phyloP scores from a whole-genome alignment of 2,329 filamentous ascomycete species.

The Didymella arachidicola region DNA sequence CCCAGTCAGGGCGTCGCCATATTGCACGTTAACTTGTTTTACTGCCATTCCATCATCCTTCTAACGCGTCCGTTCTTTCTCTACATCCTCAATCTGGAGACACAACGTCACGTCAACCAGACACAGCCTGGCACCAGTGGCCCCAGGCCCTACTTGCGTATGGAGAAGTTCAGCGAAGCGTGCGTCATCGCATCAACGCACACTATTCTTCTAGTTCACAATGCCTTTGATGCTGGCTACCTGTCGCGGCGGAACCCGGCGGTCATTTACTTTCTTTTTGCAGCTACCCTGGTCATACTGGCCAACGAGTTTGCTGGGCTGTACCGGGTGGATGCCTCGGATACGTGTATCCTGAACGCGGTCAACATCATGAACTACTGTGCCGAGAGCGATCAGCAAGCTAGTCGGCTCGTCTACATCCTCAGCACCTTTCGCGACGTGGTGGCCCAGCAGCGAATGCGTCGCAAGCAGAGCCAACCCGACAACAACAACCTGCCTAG shows the following conservation, averaged over 20 bases:
- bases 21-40: slow-evolving; percentile 68
- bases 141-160: slow-evolving; percentile 44
- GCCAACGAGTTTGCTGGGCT: slow-evolving; percentile 52
- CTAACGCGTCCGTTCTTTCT: slow-evolving; percentile 71
- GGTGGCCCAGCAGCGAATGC: slow-evolving; percentile 42
- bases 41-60: slow-evolving; percentile 69
- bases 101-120: slow-evolving; percentile 47
- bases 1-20: slow-evolving; percentile 65
- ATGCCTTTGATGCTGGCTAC: slow-evolving; percentile 53
- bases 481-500: slow-evolving; percentile 40
- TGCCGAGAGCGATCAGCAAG: slow-evolving; percentile 52
- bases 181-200: slow-evolving; percentile 54
- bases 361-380: slow-evolving; percentile 53
- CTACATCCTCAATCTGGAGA: slow-evolving; percentile 60
- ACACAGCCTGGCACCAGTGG: slow-evolving; percentile 30
- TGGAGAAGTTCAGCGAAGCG: slow-evolving; percentile 60
- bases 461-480: slow-evolving; percentile 36
- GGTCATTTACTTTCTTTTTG: slow-evolving; percentile 54
- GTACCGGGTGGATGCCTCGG: slow-evolving; percentile 44
- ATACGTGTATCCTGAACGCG: slow-evolving; percentile 49
- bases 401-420: slow-evolving; percentile 50
- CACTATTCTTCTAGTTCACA: slow-evolving; percentile 51
- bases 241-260: slow-evolving; percentile 51
- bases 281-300: slow-evolving; percentile 51
- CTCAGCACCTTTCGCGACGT: slow-evolving; percentile 51